Base-by-base conservation (phyloP, 2,329 filamentous ascomycete genomes). In the Trichophyton mentagrophytes region DNA sequence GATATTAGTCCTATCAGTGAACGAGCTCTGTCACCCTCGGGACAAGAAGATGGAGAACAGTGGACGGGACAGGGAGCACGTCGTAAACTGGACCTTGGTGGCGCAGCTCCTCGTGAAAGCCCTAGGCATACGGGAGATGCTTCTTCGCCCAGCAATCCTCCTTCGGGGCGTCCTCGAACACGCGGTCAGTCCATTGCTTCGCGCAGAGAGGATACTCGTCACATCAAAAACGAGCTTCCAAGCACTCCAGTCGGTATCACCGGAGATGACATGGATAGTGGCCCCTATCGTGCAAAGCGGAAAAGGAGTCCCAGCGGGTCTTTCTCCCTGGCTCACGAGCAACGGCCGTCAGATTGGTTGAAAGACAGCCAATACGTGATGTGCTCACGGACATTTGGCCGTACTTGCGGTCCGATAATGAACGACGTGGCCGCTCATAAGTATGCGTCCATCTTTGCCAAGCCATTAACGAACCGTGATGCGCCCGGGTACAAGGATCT, bases 381-480 rank as follows among this genome's bases (percentile, higher is more conserved):
- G 47, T 75, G 74, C 36, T 72, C 74, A 6, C 75, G 74, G 47
- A 77, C 76, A 30, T 78, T 78, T 63, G 82, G 86, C 40, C 85
- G 86, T 65, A 88, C 89, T 13, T 86, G 85, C 36, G 82, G 82
- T 3, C 85, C 86, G 3, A 85, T 88, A 11, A 79, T 91, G 64
- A 88, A 90, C 69, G 85, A 89, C 67, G 88, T 91, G 62, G 83
- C 84, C 25, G 87, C 85, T 59, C 88, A 91, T 70, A 86, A 87
- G 38, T 83, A 88, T 66, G 88, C 87, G 53, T 89, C 88, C 65
- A 89, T 89, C 73, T 92, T 92, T 69, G 85, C 86, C 30, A 85
- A 85, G 60, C 85, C 86, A 1, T 80, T 92, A 57, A 86, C 87
- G 9, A 86, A 90, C 65, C 82, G 82, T 42, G 85, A 89, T 67